Percentiles rank a stretch among this genome's conserved stretches.
These are phyloP conservation scores for Pogostemon cablin DNA, from an alignment of 257 asterid genomes.

Conservation along the genomic window DNA sequence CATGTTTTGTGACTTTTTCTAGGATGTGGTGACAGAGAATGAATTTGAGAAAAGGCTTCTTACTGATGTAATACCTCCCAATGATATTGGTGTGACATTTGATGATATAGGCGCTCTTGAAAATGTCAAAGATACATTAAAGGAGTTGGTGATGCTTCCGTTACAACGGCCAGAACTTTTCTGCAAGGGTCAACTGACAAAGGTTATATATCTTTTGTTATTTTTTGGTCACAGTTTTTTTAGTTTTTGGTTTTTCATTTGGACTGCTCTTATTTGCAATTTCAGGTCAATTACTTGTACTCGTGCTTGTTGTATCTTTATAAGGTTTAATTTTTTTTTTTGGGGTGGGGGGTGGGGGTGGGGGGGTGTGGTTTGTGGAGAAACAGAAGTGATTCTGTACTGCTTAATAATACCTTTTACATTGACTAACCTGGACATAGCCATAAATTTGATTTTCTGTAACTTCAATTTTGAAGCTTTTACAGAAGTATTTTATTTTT, in stretches of 20 bases:
- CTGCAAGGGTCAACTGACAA: constrained; percentile 83
- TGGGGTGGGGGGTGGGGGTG: too few relatives aligned
- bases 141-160: constrained; percentile 95
- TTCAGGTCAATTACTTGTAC: background rate
- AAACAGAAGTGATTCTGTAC: too few relatives aligned
- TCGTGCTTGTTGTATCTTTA: background rate
- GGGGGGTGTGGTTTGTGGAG: too few relatives aligned
- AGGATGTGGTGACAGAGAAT: constrained; percentile 88
- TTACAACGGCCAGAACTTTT: constrained; percentile 90
- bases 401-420: too few relatives aligned
- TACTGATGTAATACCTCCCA: constrained; percentile 77
- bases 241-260: constrained; percentile 20
- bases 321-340: too few relatives aligned
- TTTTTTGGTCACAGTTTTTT: background rate
- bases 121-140: constrained; percentile 84
- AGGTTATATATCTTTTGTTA: constrained; percentile 45
- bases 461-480: too few relatives aligned
- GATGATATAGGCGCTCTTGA: constrained; percentile 96
- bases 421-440: too few relatives aligned
- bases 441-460: too few relatives aligned
- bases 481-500: too few relatives aligned
- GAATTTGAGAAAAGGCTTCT: constrained; percentile 91
- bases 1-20: constrained; percentile 30
- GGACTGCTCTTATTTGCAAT: constrained; percentile 16
- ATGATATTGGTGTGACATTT: constrained; percentile 84